Base-by-base conservation (phyloP, 2,329 filamentous ascomycete species). In the Clarireedia monteithiana region DNA sequence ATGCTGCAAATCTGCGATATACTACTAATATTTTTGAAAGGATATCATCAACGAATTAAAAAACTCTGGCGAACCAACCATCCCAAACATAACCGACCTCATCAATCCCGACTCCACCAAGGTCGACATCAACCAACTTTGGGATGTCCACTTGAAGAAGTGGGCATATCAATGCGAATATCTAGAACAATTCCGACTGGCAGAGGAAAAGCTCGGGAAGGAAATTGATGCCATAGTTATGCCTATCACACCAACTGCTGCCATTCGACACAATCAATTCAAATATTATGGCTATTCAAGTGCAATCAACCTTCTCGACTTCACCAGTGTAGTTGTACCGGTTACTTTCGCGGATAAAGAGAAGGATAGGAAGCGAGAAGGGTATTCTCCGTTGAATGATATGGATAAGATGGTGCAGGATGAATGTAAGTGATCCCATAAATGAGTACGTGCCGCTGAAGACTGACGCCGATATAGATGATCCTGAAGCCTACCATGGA, bases 41-140 rank as follows among this genome's bases (percentile, higher is more conserved):
- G 47, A 49, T 36, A 30, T 49, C 10, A 24, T 17, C n/a, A 38
- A 9, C 3, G 24, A 49, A n/a, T 74, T 84, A n/a, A 70, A 60
- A 0, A 70, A 81, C 0, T 81, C 81, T 0, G 82, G 81, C 1
- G 83, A 86, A 61, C 71, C 74, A 0, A 64, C 77, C 17, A 52
- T 56, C 3, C 44, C 52, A 17, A 70, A 72, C 30, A 65, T 64
- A 17, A 39, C 48, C 15, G 58, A 64, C 24, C 26, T 63, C 2
- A 58, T 65, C 34, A 59, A 66, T n/a, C 55, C 61, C 4, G 50
- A 44, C 2, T 55, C 60, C 0, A 50, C 60, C 1, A 60, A 62
- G 27, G 55, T 63, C 48, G 63, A 63, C 50, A 62, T 65, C 52
- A 65, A 65, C 30, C 53, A 60, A 36, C 58, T 64, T 23, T 64